Evolutionary conservation across 768 basidiomycete genomes (phyloP), one percentile per base, ranked within the genome.

Genomic region (Mycena polygramma): DNA sequence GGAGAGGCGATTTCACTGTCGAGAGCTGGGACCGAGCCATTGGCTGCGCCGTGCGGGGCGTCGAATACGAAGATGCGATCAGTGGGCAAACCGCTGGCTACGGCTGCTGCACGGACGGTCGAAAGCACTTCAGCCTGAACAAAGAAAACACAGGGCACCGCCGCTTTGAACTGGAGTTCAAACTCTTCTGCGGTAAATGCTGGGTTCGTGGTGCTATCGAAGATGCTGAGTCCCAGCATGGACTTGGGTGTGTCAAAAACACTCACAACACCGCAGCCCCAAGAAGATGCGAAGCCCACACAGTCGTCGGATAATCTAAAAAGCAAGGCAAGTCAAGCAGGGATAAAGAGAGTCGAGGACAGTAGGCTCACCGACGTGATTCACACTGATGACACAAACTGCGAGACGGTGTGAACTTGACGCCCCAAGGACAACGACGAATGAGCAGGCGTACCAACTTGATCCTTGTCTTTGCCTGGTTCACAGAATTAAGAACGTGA

Each of bases 161-260:
- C 78, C 5, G 77, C 73, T 35, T 74, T 71, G 30, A 85, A 74
- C 66, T 86, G 85, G 65, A 85, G 79, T 4, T 63, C 76, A 8
- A 85, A 80, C 68, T 85, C 85, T 45, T 79, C 81, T 1, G 77
- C 60, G 11, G 81, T 82, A 72, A 79, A 86, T 10, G 76, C 68
- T 7, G 84, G 84, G 41, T 85, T 85, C 2, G 85, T 84, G 36
- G 80, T 79, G 35, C 83, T 83, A 20, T 30, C 72, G 59, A 75
- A 79, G 15, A 49, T 49, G 79, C 77, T 79, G n/a, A 55, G 57
- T 19, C 15, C 49, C 61, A 30, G 20, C 39, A 24, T 37, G 37
- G 20, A 58, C 3, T 43, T 11, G n/a, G n/a, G 26, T 10, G 2
- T 41, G 30, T 1, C 19, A 39, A 13, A 8, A 35, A 57, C 7